Evolutionary conservation across 139 green algal genomes (phyloP), one percentile per base, ranked within the genome.

Genomic region (Picochlorum sp.): DNA sequence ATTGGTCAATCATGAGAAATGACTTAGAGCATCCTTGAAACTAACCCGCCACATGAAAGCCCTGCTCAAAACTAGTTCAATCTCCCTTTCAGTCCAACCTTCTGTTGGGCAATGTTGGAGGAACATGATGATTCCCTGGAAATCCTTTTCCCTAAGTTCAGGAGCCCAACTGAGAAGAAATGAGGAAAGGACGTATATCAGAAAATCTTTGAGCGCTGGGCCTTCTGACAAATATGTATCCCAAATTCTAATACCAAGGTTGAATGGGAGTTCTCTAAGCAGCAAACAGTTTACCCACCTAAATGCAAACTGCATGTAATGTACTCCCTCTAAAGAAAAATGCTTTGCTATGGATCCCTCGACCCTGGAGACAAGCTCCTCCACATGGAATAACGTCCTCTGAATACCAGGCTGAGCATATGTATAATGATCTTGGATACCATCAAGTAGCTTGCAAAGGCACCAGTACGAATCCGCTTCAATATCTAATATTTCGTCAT

Each of bases 401-500:
- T 98, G 92, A 51, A 98, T 98, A 59, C 93, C 93, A 0, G 93
- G 93, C 81, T 98, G 93, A 45, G 87, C 86, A 51, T 92, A 89
- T 0, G 93, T 98, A 84, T 98, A 98, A 73, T 97, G 90, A 78
- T 98, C 93, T 74, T 97, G 91, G 63, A 87, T 86, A 60, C 71
- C 65, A 57, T 86, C 81, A 38, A 87, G 68, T 49, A 96, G 71
- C 71, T 89, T 89, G 77, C 84, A 91, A 30, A 97, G 79, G 73
- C 92, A 96, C 91, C 90, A 98, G 81, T 98, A 98, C 72, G 77
- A 87, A 80, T 98, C 93, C 2, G 92, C 93, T 78, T 98, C 90
- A 23, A 91, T 85, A 7, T 85, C 70, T 55, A 93, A 71, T 73
- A 91, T 70, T 59, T 75, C 57, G 6, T n/a, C 82, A 60, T 90